A percentile compares a stretch with the other conserved stretches of the same genome.
Evolutionary conservation across 768 basidiomycete genomes (phyloP).

Genomic region (Kwoniella dejecticola): DNA sequence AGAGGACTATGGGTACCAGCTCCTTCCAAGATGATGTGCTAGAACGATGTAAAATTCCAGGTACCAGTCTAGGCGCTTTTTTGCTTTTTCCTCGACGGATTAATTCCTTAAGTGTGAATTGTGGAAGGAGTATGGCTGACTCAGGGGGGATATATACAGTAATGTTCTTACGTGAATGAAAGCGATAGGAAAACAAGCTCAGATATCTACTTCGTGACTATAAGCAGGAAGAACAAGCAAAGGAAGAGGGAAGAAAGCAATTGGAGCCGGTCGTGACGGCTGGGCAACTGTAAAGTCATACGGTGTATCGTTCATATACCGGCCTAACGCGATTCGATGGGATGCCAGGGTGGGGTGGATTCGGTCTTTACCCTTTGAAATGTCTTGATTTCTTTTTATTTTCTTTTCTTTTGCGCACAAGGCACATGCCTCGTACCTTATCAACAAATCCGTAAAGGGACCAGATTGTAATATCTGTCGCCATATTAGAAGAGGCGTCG

Average conservation of each 20-base stretch:
- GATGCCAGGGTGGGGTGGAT: too few species aligned
- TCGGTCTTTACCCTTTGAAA: too few species aligned
- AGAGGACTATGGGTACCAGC: not conserved
- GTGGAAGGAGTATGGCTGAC: conserved; percentile 2
- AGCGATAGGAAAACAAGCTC: not conserved
- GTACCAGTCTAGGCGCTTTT: conserved; percentile 15
- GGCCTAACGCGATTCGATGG: too few species aligned
- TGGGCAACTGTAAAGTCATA: too few species aligned
- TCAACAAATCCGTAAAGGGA: not conserved
- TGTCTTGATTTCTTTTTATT: not conserved
- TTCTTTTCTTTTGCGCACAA: not conserved
- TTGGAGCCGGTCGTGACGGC: not conserved
- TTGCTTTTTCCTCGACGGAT: not conserved
- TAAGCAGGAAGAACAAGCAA: not conserved
- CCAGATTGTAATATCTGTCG: not conserved
- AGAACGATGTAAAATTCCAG: not conserved
- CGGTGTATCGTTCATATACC: too few species aligned
- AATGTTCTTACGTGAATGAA: conserved; percentile 7
- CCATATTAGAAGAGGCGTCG: too few species aligned
- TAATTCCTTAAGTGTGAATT: conserved; percentile 3
- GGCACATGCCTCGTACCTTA: not conserved
- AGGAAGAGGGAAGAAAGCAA: not conserved
- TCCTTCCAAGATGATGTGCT: not conserved
- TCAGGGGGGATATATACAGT: conserved; percentile 4
- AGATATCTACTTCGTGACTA: not conserved